Conservation (phyloP, 495 filamentous ascomycete genomes). For the Aspergillus biplanus region DNA sequence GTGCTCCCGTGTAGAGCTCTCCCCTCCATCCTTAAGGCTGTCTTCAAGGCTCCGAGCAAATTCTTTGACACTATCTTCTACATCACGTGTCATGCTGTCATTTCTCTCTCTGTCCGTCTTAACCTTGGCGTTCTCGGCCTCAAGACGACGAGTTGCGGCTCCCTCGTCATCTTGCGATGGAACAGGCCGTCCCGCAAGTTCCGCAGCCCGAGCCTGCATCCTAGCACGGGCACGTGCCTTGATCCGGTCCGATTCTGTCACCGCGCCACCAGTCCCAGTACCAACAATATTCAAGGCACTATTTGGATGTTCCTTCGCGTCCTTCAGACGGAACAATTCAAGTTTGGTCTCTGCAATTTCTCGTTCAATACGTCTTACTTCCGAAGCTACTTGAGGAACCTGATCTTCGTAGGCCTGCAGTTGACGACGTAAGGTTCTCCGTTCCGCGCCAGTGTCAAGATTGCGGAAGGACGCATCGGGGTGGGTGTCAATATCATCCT, state of each 20-base stretch:
- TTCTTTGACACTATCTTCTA: constrained; percentile 94
- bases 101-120: constrained; percentile 89
- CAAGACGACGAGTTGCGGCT: constrained; percentile 77
- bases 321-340: constrained; percentile 91
- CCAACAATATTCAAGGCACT: constrained; percentile 84
- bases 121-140: constrained; percentile 81
- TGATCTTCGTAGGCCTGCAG: constrained; percentile 86
- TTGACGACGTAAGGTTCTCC: constrained; percentile 82
- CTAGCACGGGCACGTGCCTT: constrained; percentile 95
- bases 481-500: constrained; percentile 94
- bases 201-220: constrained; percentile 97
- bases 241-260: constrained; percentile 92
- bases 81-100: constrained; percentile 92
- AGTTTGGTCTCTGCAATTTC: constrained; percentile 89
- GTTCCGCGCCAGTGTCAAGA: constrained; percentile 83
- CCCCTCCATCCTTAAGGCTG: constrained; percentile 79
- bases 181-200: constrained; percentile 80
- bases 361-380: constrained; percentile 88
- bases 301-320: constrained; percentile 89
- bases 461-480: constrained; percentile 75
- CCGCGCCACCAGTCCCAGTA: constrained; percentile 85
- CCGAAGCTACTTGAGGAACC: constrained; percentile 87
- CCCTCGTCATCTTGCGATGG: constrained; percentile 67
- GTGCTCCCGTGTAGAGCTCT: constrained; percentile 74
- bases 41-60: constrained; percentile 84